phyloP scores from a whole-genome alignment of 768 basidiomycete genomes.

The Xanthoconium stramineum region DNA sequence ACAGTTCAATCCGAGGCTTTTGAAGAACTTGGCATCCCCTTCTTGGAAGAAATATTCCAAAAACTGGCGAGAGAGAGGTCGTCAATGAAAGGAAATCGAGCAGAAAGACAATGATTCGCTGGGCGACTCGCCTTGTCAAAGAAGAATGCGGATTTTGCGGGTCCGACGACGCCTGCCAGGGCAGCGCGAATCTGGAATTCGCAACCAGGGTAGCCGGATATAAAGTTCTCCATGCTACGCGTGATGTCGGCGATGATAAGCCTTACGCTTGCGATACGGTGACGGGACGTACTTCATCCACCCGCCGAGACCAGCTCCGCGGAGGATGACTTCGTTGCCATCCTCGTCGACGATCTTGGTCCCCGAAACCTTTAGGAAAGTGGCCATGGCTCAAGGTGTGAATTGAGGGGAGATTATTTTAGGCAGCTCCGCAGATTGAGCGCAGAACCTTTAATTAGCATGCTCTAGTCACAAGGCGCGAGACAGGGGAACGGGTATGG shows the following conservation, averaged over 20 bases:
- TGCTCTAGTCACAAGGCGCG: neutral
- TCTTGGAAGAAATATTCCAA: slow-evolving; percentile 82
- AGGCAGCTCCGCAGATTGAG: neutral
- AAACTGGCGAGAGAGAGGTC: slow-evolving; percentile 44
- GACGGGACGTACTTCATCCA: slow-evolving; percentile 73
- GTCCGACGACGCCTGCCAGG: slow-evolving; percentile 61
- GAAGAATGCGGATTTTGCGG: slow-evolving; percentile 70
- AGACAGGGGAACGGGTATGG: neutral
- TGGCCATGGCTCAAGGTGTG: slow-evolving; percentile 21
- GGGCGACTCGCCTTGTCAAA: slow-evolving; percentile 68
- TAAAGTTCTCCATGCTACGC: slow-evolving; percentile 73
- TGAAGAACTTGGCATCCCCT: slow-evolving; percentile 73
- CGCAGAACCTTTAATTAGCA: neutral
- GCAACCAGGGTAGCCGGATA: slow-evolving; percentile 76
- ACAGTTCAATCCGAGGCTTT: slow-evolving; percentile 74
- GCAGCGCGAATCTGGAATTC: slow-evolving; percentile 75
- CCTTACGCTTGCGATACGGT: slow-evolving; percentile 7
- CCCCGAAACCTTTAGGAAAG: slow-evolving; percentile 54
- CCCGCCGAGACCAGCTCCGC: slow-evolving; percentile 77
- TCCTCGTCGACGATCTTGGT: slow-evolving; percentile 57
- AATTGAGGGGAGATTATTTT: neutral
- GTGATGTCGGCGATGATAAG: slow-evolving; percentile 3
- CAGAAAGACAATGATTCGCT: neutral
- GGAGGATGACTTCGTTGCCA: slow-evolving; percentile 55
- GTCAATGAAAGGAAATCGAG: neutral